phyloP scores from a whole-genome alignment of 805 yeast species.

The Sungouiella blattae region DNA sequence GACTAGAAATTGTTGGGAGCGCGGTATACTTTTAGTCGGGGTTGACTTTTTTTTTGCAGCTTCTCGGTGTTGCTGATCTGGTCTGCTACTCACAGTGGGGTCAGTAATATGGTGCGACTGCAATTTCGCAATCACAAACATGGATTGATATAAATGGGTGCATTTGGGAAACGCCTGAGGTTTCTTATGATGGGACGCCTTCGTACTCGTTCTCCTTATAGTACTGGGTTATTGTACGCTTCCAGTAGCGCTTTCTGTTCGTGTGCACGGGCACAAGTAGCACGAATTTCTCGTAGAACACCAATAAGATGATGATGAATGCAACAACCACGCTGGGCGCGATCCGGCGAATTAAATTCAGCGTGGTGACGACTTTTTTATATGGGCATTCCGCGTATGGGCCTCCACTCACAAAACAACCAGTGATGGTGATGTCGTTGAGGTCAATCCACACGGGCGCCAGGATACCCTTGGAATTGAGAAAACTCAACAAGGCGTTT shows the following conservation, averaged over 20 bases:
- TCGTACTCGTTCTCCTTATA: slow-evolving; percentile 66
- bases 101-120: too few relatives aligned
- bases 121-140: too few relatives aligned
- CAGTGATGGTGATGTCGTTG: slow-evolving; percentile 67
- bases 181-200: slow-evolving; percentile 83
- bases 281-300: slow-evolving; percentile 50
- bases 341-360: slow-evolving; percentile 59
- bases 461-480: slow-evolving; percentile 20
- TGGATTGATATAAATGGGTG: too few relatives aligned
- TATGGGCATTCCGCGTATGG: slow-evolving; percentile 78
- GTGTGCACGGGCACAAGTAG: slow-evolving; percentile 66
- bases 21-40: too few relatives aligned
- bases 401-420: slow-evolving; percentile 88
- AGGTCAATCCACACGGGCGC: slow-evolving; percentile 72
- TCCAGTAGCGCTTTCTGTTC: slow-evolving; percentile 58
- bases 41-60: too few relatives aligned
- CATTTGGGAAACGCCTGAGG: too few relatives aligned
- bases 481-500: slow-evolving; percentile 25
- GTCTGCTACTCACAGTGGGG: too few relatives aligned
- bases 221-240: slow-evolving; percentile 56
- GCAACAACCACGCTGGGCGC: slow-evolving; percentile 66
- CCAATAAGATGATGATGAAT: slow-evolving; percentile 46
- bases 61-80: too few relatives aligned
- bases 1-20: too few relatives aligned
- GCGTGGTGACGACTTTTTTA: slow-evolving; percentile 47